Conservation (phyloP, 371 early-diverging fungal genomes). For the Sporodiniella umbellata region DNA sequence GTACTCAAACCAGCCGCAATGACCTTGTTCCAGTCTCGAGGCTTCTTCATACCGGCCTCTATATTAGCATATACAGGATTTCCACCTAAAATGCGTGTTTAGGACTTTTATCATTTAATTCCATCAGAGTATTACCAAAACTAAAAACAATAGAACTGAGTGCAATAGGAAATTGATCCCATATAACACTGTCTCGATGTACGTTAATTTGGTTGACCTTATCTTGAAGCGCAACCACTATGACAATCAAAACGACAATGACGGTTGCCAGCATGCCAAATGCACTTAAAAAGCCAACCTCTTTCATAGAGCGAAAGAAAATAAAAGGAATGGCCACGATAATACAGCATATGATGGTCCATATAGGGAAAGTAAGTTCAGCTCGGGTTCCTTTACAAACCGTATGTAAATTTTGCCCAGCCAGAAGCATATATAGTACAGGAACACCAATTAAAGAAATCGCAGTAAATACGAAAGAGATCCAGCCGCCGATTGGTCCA, state of each 20-base stretch:
- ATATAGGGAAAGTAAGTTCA: slow-evolving; percentile 37
- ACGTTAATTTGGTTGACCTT: slow-evolving; percentile 10
- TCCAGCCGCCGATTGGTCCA: slow-evolving; percentile 58
- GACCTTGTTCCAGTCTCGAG: slow-evolving; percentile 71
- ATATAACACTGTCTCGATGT: slow-evolving; percentile 40
- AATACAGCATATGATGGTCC: slow-evolving; percentile 63
- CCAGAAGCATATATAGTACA: slow-evolving; percentile 70
- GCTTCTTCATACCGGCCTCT: slow-evolving; percentile 77
- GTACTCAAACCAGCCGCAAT: slow-evolving; percentile 64
- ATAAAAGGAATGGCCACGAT: slow-evolving; percentile 69
- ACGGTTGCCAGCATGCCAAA: slow-evolving; percentile 31
- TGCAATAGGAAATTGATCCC: slow-evolving; percentile 55
- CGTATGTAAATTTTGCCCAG: slow-evolving; percentile 57
- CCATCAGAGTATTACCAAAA: no score
- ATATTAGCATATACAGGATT: slow-evolving; percentile 54
- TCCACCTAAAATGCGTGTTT: slow-evolving; percentile 11
- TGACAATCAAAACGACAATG: slow-evolving; percentile 23
- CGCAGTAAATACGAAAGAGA: slow-evolving; percentile 65
- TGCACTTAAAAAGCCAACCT: slow-evolving; percentile 57
- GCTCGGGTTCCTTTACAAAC: slow-evolving; percentile 29
- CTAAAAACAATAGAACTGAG: slow-evolving; percentile 59
- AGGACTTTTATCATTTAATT: no score
- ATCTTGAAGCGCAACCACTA: slow-evolving; percentile 21
- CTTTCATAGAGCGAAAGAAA: slow-evolving; percentile 68
- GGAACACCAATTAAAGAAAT: slow-evolving; percentile 64